Base-by-base conservation (phyloP, 2,329 filamentous ascomycete genomes). In the Fonsecaea multimorphosa region DNA sequence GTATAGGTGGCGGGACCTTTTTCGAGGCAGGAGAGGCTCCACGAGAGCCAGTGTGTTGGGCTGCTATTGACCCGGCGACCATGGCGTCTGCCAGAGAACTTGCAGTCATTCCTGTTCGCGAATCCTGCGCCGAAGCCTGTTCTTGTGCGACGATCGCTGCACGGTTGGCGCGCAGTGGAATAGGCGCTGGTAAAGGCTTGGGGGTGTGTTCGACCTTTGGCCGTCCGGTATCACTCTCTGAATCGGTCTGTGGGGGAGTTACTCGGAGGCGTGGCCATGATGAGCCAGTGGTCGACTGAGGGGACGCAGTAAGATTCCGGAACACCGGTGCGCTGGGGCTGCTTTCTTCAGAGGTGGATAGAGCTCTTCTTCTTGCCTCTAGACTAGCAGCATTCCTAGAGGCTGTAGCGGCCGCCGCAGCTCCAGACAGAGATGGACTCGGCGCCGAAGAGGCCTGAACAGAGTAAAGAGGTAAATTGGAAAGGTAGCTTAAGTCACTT, bases 1-100 rank as follows among this genome's bases (percentile, higher is more conserved):
- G 78, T 27, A 76, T 76, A 1, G 78, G 75, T 12, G 79, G 79
- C 14, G 76, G 74, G 8, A 70, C 67, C 56, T 72, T 53, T 67
- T 73, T 78, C n/a, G 73, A 74, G 7, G 51, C 34, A 22, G 77
- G 73, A 12, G 80, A 79, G n/a, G 75, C 72, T 2, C 71, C 66
- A 54, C 72, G 61, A 12, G 80, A 79, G 12, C 77, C 75, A 34
- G 77, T 77, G 54, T 77, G 77, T 7, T 76, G 73, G 40, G 81
- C 81, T 61, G 80, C 81, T 2, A 82, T 68, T 36, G 81, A 82
- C 11, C 80, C 82, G 19, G 80, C 81, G 19, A 81, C 77, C 67
- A 83, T 80, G 31, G 81, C 80, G 72, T 81, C 77, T 14, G 80
- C 80, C 2, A 80, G 74, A 4, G 77, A 75, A 66, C 78, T 78